Percentiles rank a stretch among this genome's conserved stretches.
phyloP scores from a whole-genome alignment of 495 filamentous ascomycete genomes.

The Xylaria curta region DNA sequence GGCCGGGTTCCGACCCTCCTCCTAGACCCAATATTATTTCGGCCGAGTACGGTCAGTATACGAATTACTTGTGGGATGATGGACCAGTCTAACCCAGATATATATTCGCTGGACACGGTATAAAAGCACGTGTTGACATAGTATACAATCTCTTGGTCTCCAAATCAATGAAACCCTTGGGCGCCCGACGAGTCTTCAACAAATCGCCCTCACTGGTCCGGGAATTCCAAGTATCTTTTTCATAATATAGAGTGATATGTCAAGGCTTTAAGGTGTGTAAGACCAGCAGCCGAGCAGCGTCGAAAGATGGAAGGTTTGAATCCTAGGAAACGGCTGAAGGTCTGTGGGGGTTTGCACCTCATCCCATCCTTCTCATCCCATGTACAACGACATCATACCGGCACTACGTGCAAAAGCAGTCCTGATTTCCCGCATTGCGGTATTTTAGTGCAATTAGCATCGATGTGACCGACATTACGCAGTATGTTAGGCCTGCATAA shows the following conservation, averaged over 20 bases:
- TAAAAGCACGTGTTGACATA: neutral
- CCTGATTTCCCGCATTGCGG: conserved; percentile 8
- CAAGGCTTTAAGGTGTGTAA: neutral
- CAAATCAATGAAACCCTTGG: neutral
- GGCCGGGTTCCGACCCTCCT: neutral
- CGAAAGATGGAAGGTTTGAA: conserved; percentile 7
- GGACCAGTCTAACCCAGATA: neutral
- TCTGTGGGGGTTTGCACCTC: conserved; percentile 8
- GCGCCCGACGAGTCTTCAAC: neutral
- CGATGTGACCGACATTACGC: neutral
- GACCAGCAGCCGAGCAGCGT: neutral
- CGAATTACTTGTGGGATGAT: neutral
- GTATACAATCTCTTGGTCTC: neutral
- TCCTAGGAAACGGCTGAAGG: neutral
- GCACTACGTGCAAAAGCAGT: neutral
- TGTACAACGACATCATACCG: conserved; percentile 10
- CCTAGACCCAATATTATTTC: neutral
- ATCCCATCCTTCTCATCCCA: neutral
- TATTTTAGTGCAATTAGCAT: conserved; percentile 1
- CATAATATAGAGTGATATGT: neutral
- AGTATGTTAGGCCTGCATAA: conserved; percentile 16
- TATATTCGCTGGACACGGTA: neutral
- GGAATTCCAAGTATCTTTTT: neutral
- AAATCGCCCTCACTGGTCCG: neutral
- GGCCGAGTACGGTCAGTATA: neutral